These are phyloP conservation scores for Choiromyces venosus DNA, from an alignment of 495 filamentous ascomycete species.

Conservation along the genomic window DNA sequence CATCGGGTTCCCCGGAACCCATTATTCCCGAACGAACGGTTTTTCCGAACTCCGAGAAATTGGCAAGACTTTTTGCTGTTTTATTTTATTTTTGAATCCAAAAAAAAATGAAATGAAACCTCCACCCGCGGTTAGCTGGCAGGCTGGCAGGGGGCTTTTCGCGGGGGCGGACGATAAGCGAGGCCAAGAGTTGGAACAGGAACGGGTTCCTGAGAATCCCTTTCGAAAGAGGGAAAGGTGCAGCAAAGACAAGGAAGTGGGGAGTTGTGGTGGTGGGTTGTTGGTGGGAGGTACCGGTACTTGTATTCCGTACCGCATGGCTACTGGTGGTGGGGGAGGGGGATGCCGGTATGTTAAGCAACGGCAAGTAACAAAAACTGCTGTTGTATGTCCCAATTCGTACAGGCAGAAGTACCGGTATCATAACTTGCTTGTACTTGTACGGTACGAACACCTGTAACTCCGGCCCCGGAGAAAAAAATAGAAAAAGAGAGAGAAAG, in stretches of 20 bases:
- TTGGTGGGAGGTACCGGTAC: not conserved
- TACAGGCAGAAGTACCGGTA: too few relatives aligned
- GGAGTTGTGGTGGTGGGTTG: not conserved
- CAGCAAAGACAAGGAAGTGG: not conserved
- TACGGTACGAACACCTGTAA: too few relatives aligned
- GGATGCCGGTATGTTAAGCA: not conserved
- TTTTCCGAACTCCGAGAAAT: not conserved
- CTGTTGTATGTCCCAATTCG: too few relatives aligned
- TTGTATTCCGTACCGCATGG: not conserved
- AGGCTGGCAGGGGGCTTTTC: constrained; percentile 14
- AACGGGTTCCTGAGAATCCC: constrained; percentile 26
- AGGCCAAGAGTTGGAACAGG: constrained; percentile 9
- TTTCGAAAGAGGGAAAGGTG: constrained; percentile 7
- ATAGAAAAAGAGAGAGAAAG: not conserved
- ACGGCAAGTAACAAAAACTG: not conserved
- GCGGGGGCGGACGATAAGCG: constrained; percentile 27
- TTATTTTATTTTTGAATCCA: not conserved
- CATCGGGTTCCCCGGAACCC: not conserved
- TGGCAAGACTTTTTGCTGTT: not conserved
- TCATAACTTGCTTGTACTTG: too few relatives aligned
- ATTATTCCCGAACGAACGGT: not conserved
- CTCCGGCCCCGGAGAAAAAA: not conserved
- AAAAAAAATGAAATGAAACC: not conserved
- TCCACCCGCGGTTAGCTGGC: not conserved
- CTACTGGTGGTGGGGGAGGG: not conserved